phyloP scores from a whole-genome alignment of 139 green algal genomes.

The Chlorella sp. region DNA sequence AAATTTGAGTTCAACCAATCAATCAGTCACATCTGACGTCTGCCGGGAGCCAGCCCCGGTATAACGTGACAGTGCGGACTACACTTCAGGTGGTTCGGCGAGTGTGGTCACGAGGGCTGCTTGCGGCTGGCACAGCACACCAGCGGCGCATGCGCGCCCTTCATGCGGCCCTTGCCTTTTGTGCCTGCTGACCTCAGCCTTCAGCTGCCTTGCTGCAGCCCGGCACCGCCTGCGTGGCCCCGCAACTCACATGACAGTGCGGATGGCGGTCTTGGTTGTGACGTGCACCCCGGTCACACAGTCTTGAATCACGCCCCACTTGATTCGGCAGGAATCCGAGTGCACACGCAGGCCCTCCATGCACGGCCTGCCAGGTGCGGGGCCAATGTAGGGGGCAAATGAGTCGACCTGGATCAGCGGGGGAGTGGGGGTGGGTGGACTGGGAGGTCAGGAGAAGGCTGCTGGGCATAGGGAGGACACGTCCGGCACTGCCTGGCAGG shows the following conservation, averaged over 20 bases:
- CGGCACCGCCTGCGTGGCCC: background rate
- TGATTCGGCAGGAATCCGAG: background rate
- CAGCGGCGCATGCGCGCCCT: too few relatives aligned
- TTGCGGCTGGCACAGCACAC: background rate
- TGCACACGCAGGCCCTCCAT: background rate
- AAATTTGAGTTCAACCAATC: too few relatives aligned
- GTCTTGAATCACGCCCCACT: background rate
- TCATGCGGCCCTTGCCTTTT: too few relatives aligned
- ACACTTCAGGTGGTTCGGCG: too few relatives aligned
- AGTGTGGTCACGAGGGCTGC: background rate
- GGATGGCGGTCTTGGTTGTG: background rate
- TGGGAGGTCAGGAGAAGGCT: background rate
- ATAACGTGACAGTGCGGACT: too few relatives aligned
- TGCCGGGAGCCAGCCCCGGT: too few relatives aligned
- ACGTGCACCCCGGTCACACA: slow-evolving; percentile 1
- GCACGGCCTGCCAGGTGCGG: background rate
- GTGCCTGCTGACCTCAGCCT: too few relatives aligned
- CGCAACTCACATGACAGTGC: background rate
- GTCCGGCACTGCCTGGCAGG: too few relatives aligned
- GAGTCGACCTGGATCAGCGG: background rate
- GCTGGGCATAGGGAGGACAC: background rate
- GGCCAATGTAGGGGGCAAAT: background rate
- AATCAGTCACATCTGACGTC: too few relatives aligned
- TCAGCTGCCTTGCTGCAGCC: background rate
- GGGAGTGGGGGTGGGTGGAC: background rate